Evolutionary conservation across 2,329 filamentous ascomycete species (phyloP), one percentile per base, ranked within the genome.

Genomic region (Pseudogymnoascus sp.): DNA sequence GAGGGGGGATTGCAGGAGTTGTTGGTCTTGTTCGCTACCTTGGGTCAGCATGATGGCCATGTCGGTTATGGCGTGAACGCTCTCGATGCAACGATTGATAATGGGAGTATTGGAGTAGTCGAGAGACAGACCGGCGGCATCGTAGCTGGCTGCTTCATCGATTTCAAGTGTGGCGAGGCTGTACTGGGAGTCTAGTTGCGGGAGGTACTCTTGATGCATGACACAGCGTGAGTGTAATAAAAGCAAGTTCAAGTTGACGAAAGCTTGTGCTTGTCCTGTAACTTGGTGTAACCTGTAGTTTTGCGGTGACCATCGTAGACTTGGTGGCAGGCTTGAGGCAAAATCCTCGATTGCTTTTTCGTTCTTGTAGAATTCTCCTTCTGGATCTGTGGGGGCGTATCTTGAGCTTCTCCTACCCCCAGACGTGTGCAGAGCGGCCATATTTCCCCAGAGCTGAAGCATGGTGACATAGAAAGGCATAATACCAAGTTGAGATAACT

Each of bases 121-220:
- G 12, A 62, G 52, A n/a, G 60, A 62, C 3, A 62, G 18, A 18
- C 60, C 60, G 3, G 60, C 60, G 25, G 52, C 60, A 15, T 62
- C 60, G 21, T 8, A 60, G 18, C 15, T 62, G 8, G 21, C 21
- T 9, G 40, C 4, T 36, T 35, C 60, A 21, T 61, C 39, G 6
- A 45, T 21, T 18, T 59, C 21, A 5, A 48, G 42, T n/a, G 25
- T 55, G n/a, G 58, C 40, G 39, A 64, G 60, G 39, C 18, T 21
- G 35, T 64, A 62, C 31, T 64, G 62, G 12, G 60, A 64, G 35
- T 64, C 62, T 3, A 64, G 55, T 18, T 64, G 60, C 6, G 60
- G 60, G 21, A 64, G 62, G 31, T 64, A 64, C 36, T 64, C 60
- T 40, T 64, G 62, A 18, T 62, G 60, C 62, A 64, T 60, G 27